Conservation (phyloP, 805 yeast species). For the Lipomyces starkeyi region DNA sequence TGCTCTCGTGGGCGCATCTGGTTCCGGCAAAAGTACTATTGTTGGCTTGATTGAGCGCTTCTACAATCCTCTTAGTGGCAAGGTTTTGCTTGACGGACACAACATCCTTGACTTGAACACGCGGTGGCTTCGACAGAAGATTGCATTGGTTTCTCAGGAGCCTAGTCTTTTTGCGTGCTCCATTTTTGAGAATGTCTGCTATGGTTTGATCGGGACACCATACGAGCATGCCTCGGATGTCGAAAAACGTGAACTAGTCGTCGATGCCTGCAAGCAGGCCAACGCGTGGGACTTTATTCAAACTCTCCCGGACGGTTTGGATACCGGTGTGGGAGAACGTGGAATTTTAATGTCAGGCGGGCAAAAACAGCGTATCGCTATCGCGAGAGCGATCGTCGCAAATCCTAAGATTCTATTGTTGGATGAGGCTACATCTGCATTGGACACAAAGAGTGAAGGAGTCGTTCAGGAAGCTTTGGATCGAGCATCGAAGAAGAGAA, state of each 20-base stretch:
- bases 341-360: slow-evolving; percentile 70
- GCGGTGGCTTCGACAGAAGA: slow-evolving; percentile 71
- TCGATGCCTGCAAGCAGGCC: slow-evolving; percentile 57
- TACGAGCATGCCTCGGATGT: slow-evolving; percentile 47
- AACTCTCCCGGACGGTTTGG: slow-evolving; percentile 59
- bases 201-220: slow-evolving; percentile 59
- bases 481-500: slow-evolving; percentile 44
- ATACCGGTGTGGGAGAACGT: slow-evolving; percentile 58
- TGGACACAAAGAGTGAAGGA: slow-evolving; percentile 67
- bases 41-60: slow-evolving; percentile 84
- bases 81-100: slow-evolving; percentile 81
- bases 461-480: slow-evolving; percentile 60
- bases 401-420: slow-evolving; percentile 61
- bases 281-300: slow-evolving; percentile 58
- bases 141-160: slow-evolving; percentile 96
- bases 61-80: slow-evolving; percentile 77
- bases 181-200: slow-evolving; percentile 78
- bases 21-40: slow-evolving; percentile 92
- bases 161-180: slow-evolving; percentile 92
- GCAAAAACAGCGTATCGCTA: slow-evolving; percentile 66
- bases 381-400: slow-evolving; percentile 64
- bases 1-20: slow-evolving; percentile 95
- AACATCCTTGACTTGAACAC: slow-evolving; percentile 75
- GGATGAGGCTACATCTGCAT: slow-evolving; percentile 73
- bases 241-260: slow-evolving; percentile 48